Percentiles rank a stretch among this genome's conserved stretches.
Conservation (phyloP, 2,329 filamentous ascomycete genomes). For the Cladosporium sp. region DNA sequence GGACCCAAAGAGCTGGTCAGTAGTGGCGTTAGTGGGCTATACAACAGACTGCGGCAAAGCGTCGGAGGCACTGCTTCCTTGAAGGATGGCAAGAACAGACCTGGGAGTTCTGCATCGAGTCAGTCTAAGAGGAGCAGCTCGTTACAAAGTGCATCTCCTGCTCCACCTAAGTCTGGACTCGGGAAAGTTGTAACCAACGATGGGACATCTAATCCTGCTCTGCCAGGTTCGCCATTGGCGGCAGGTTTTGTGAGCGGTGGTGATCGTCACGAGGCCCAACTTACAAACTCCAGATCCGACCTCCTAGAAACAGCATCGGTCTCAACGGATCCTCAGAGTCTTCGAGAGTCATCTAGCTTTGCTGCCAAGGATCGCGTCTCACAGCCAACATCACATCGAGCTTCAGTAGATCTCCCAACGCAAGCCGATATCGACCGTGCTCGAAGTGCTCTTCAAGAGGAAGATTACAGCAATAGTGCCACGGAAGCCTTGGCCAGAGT, state of each 20-base stretch:
- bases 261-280: not conserved
- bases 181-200: not conserved
- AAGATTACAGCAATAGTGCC: constrained; percentile 26
- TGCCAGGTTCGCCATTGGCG: not conserved
- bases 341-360: not conserved
- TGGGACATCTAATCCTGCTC: not conserved
- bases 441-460: constrained; percentile 22
- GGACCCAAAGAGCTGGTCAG: constrained; percentile 35
- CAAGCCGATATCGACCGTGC: constrained; percentile 22
- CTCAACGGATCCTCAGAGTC: not conserved
- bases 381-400: constrained; percentile 1
- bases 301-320: not conserved
- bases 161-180: not conserved
- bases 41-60: constrained; percentile 66
- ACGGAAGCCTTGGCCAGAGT: constrained; percentile 29
- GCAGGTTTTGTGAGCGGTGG: not conserved
- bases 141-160: constrained; percentile 1
- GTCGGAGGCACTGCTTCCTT: constrained; percentile 22
- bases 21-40: constrained; percentile 69
- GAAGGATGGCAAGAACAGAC: constrained; percentile 21
- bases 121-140: constrained; percentile 9
- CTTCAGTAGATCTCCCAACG: constrained; percentile 7
- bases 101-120: constrained; percentile 20
- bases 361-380: constrained; percentile 1
- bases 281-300: not conserved